These are phyloP conservation scores for Xylaria bambusicola DNA, from an alignment of 495 filamentous ascomycete species.

Conservation along the genomic window DNA sequence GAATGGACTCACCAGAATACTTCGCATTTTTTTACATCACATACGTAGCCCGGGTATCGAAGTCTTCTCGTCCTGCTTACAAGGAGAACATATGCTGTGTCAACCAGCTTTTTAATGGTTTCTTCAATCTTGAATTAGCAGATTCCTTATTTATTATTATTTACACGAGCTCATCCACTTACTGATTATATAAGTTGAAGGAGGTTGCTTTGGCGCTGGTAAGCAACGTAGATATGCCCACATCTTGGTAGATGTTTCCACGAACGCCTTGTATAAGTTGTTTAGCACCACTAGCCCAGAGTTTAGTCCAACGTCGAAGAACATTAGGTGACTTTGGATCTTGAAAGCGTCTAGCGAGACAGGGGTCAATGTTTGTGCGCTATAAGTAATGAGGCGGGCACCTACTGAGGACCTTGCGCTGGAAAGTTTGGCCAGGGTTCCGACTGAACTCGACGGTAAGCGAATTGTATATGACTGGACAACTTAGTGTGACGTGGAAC, in stretches of 20 bases:
- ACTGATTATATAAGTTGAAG: constrained; percentile 60
- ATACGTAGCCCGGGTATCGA: constrained; percentile 56
- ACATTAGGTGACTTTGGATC: constrained; percentile 84
- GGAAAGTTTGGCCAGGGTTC: constrained; percentile 70
- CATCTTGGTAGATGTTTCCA: constrained; percentile 79
- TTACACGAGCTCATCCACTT: no score
- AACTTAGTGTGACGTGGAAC: constrained; percentile 16
- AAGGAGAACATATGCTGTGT: constrained; percentile 65
- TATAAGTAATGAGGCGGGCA: constrained; percentile 30
- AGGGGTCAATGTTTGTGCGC: constrained; percentile 48
- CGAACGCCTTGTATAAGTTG: constrained; percentile 74
- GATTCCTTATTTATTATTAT: no score
- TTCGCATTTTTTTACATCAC: constrained; percentile 62
- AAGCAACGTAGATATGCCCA: constrained; percentile 75
- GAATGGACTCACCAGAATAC: constrained; percentile 61
- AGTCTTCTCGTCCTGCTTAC: constrained; percentile 53
- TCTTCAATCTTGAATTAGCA: no score
- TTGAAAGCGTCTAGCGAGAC: constrained; percentile 64
- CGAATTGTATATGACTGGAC: constrained; percentile 55
- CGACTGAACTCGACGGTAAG: constrained; percentile 75
- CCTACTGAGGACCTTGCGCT: constrained; percentile 74
- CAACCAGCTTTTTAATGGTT: constrained; percentile 66
- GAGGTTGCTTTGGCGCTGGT: constrained; percentile 53
- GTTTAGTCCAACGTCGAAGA: constrained; percentile 84
- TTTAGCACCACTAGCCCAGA: constrained; percentile 62